Evolutionary conservation across 495 filamentous ascomycete species (phyloP).

Genomic region (Chaetomium fimeti): DNA sequence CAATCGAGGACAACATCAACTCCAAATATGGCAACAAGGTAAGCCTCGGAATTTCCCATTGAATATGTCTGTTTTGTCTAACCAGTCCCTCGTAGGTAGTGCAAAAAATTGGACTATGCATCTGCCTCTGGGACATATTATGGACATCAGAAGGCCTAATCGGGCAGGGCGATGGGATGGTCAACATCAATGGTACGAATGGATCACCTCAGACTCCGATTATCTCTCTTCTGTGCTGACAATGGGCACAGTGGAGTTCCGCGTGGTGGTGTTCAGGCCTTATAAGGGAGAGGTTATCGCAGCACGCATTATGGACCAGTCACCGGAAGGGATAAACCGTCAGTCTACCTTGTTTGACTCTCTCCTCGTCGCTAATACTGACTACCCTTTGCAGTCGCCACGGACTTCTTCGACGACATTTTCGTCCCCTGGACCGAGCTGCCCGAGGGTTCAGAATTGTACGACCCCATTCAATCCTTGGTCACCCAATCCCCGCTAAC

Average conservation of each 20-base stretch:
- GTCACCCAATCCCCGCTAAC: not conserved
- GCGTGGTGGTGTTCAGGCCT: conserved; percentile 88
- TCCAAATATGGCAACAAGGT: conserved; percentile 94
- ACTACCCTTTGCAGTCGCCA: conserved; percentile 55
- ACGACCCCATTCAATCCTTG: conserved; percentile 33
- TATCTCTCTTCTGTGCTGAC: not conserved
- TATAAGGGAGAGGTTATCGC: conserved; percentile 88
- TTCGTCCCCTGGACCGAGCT: conserved; percentile 69
- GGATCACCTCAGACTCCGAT: not conserved
- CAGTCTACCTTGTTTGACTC: conserved; percentile 27
- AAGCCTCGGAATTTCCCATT: conserved; percentile 14
- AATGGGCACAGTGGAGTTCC: conserved; percentile 70
- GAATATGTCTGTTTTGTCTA: not conserved
- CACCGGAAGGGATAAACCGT: conserved; percentile 72
- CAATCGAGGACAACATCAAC: conserved; percentile 92
- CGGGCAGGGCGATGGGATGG: conserved; percentile 82
- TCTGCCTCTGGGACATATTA: conserved; percentile 84
- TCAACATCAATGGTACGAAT: conserved; percentile 80
- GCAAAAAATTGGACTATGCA: conserved; percentile 81
- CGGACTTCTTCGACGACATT: conserved; percentile 91
- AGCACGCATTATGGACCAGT: conserved; percentile 73
- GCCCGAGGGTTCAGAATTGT: conserved; percentile 72
- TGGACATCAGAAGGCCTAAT: conserved; percentile 87
- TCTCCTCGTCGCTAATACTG: not conserved
- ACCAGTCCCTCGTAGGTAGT: conserved; percentile 34